These are phyloP conservation scores for Kockovaella imperatae DNA, from an alignment of 768 basidiomycete genomes.

Conservation along the genomic window DNA sequence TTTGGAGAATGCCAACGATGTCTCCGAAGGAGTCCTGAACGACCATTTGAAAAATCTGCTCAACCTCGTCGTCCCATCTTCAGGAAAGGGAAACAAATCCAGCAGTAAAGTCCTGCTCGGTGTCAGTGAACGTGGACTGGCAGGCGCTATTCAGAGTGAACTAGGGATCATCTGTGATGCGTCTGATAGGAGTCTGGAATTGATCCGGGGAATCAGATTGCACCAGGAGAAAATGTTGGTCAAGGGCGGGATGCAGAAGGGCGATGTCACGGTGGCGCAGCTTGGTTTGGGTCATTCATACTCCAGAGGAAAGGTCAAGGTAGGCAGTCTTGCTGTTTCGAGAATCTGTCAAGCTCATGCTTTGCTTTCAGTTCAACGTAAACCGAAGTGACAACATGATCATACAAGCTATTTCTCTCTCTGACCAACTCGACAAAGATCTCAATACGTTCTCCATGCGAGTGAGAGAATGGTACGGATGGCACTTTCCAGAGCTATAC, in stretches of 20 bases:
- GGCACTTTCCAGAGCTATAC: constrained; percentile 96
- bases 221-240: constrained; percentile 77
- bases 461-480: constrained; percentile 97
- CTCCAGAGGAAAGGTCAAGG: constrained; percentile 94
- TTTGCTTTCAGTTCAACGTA: constrained; percentile 40
- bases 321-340: constrained; percentile 38
- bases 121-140: constrained; percentile 68
- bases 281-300: constrained; percentile 96
- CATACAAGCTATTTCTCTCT: constrained; percentile 95
- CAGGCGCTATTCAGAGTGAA: constrained; percentile 65
- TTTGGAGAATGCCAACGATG: constrained; percentile 88
- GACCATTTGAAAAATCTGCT: constrained; percentile 25
- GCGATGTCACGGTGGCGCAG: constrained; percentile 85
- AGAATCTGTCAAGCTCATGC: neutral
- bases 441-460: constrained; percentile 99
- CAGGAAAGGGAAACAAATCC: constrained; percentile 32
- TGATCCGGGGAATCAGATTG: constrained; percentile 85
- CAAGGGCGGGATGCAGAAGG: constrained; percentile 57
- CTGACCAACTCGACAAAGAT: constrained; percentile 98
- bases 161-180: constrained; percentile 69
- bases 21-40: constrained; percentile 71
- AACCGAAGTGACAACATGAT: constrained; percentile 89
- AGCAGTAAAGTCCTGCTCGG: constrained; percentile 56
- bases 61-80: constrained; percentile 29
- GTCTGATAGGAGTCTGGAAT: constrained; percentile 69